Base-by-base conservation (phyloP, 108 stramenopile genomes). In the Aurantiochytrium sp. region DNA sequence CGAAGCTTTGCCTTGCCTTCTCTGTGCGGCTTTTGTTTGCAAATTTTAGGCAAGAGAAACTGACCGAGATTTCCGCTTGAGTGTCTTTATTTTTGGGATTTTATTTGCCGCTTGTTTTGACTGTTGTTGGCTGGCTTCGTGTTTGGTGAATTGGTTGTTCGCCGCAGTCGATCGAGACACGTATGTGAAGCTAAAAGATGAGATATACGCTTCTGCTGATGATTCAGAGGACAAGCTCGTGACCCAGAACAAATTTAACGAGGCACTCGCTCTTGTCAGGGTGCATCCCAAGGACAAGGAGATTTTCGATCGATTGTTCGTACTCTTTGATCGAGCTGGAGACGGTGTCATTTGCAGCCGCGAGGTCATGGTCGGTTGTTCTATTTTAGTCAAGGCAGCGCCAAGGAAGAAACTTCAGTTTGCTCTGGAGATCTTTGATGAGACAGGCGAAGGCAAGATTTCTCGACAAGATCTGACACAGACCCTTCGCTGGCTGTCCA, bases 281-380 rank as follows among this genome's bases (percentile, higher is more conserved):
- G 25, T 83, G 19, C 76, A 83, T 53, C 76, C 76, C n/a, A 53
- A 47, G 12, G 76, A 83, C 51, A 83, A 83, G 51, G 76, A 83
- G 51, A 53, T 83, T 53, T 83, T 83, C 3, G 76, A 83, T 53
- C 45, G 51, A 6, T 23, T 83, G 10, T 83, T 83, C 4, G 76
- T 83, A 0, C 76, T 83, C 76, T 83, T 83, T 23, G 76, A 83
- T 23, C 76, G 76, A 6, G 76, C 76, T 53, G 76, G 76, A 6
- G 76, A 83, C 23, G 76, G 76, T 12, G 49, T 83, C 25, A 23
- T 83, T 6, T 12, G 51, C 51, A 83, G 49, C 23, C 45, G 51
- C 6, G 76, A 83, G 23, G 12, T 83, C n/a, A 53, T 83, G 8
- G 76, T 83, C 23, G 76, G 76, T 6, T 83, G 49, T 45, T 83